phyloP scores from a whole-genome alignment of 805 yeast species.

The Ogataea kodamae region DNA sequence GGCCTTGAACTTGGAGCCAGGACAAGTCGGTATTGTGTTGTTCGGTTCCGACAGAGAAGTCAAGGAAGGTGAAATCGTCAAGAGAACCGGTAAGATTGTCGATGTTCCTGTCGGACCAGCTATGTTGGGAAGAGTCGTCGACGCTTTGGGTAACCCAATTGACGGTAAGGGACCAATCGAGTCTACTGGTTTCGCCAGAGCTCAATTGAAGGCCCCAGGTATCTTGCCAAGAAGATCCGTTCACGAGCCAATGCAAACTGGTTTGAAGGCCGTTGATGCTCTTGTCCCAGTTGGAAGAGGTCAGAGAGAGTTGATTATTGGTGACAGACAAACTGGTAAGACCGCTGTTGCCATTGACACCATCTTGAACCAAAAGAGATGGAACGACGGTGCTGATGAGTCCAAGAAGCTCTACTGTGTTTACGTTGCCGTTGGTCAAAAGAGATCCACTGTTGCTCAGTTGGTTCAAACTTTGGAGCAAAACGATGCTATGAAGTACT shows the following conservation, averaged over 20 bases:
- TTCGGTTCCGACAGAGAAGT: conserved; percentile 99
- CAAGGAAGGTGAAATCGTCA: conserved; percentile 99
- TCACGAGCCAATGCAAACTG: conserved; percentile 99
- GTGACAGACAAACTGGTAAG: conserved; percentile 99
- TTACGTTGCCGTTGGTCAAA: conserved; percentile 99
- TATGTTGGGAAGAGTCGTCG: conserved; percentile 98
- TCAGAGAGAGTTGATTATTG: conserved; percentile 99
- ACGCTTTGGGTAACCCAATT: conserved; percentile 98
- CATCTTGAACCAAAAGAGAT: conserved; percentile 97
- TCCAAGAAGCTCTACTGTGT: conserved; percentile 98
- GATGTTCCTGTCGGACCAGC: conserved; percentile 99
- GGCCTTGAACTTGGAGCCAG: conserved; percentile 99
- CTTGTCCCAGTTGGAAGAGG: conserved; percentile 99
- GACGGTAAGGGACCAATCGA: conserved; percentile 99
- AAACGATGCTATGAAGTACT: conserved; percentile 95
- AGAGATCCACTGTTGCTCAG: conserved; percentile 99
- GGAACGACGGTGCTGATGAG: conserved; percentile 95
- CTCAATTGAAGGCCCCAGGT: conserved; percentile 99
- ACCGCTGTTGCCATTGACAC: conserved; percentile 99
- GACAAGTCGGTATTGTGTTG: conserved; percentile 99
- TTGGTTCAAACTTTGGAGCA: conserved; percentile 98
- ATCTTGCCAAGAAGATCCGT: conserved; percentile 99
- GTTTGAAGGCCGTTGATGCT: conserved; percentile 98
- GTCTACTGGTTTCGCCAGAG: conserved; percentile 81
- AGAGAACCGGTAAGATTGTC: conserved; percentile 99